Base-by-base conservation (phyloP, 2,329 filamentous ascomycete species). In the Scedosporium boydii region DNA sequence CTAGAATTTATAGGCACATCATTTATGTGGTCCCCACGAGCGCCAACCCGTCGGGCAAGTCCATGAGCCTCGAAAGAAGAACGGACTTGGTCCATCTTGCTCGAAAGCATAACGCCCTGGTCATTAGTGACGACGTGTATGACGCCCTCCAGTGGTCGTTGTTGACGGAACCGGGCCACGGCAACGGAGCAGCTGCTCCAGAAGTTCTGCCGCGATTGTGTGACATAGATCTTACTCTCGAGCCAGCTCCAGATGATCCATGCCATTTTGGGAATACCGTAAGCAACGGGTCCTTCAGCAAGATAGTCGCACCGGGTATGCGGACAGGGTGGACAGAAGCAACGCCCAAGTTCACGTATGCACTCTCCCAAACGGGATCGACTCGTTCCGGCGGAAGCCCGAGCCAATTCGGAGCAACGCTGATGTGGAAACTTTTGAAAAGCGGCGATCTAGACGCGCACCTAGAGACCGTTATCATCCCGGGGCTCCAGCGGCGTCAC, bases 71-170 rank as follows among this genome's bases (percentile, higher is more conserved):
- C 3, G 71, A 75, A 18, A 83, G 88, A 29, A 83, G 95, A 3
- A 76, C 86, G 65, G 78, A 78, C 10, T 80, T 98, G 3, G 86
- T 98, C 26, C 77, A 78, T n/a, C 75, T 97, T 6, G 93, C 93
- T 0, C 82, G 93, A 63, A 79, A 86, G 63, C 85, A 88, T 71
- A 87, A 98, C 72, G 91, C 90, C 6, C 81, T 98, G n/a, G 75
- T 97, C 62, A 81, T 97, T 29, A 85, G 85, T 58, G 93, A 98
- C 75, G 95, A 99, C 72, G 92, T 98, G 9, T 99, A 99, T 71
- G 93, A 98, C 72, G 88, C 93, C 67, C 80, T 98, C 4, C 89
- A 93, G 71, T 97, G 92, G 91, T 82, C 84, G 2, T 68, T 77
- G 0, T 68, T 77, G 0, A 64, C 65, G 29, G 60, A 63, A 34